phyloP scores from a whole-genome alignment of 108 stramenopile genomes.

The Conticribra weissflogii region DNA sequence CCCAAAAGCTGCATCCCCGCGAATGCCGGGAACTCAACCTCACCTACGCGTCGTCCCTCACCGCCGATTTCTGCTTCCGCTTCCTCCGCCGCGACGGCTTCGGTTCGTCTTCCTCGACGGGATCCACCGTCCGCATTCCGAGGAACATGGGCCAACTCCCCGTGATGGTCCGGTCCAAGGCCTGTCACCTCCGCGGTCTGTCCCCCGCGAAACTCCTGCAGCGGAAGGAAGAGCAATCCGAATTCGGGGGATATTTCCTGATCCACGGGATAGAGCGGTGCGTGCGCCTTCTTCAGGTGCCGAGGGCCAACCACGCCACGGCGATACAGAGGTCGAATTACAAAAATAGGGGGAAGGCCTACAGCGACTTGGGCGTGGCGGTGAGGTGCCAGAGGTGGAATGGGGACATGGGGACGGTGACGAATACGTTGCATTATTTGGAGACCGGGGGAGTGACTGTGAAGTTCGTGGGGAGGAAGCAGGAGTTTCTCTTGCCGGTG shows the following conservation, averaged over 20 bases:
- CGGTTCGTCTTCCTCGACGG: slow-evolving; percentile 27
- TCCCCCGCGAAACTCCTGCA: slow-evolving; percentile 57
- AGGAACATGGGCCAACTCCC: slow-evolving; percentile 91
- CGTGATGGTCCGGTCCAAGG: slow-evolving; percentile 89
- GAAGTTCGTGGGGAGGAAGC: slow-evolving; percentile 88
- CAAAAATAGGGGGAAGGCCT: slow-evolving; percentile 89
- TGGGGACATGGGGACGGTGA: slow-evolving; percentile 89
- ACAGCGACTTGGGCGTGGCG: slow-evolving; percentile 87
- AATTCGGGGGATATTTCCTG: slow-evolving; percentile 98
- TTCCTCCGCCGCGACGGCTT: slow-evolving; percentile 69
- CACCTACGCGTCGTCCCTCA: slow-evolving; percentile 76
- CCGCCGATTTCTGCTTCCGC: slow-evolving; percentile 73
- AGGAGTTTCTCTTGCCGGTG: slow-evolving; percentile 95
- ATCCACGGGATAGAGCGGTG: slow-evolving; percentile 96
- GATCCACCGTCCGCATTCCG: slow-evolving; percentile 39
- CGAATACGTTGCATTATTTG: slow-evolving; percentile 96
- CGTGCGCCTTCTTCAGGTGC: slow-evolving; percentile 94
- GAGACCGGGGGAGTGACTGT: slow-evolving; percentile 94
- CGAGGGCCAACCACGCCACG: slow-evolving; percentile 90
- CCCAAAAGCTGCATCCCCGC: slow-evolving; percentile 60
- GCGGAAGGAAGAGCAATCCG: slow-evolving; percentile 81
- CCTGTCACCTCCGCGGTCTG: slow-evolving; percentile 72
- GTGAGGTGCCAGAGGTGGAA: slow-evolving; percentile 80
- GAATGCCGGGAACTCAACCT: slow-evolving; percentile 85
- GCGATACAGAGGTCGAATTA: slow-evolving; percentile 92